These are phyloP conservation scores for Biscutella laevigata DNA, from an alignment of 441 rosid genomes.

Conservation along the genomic window DNA sequence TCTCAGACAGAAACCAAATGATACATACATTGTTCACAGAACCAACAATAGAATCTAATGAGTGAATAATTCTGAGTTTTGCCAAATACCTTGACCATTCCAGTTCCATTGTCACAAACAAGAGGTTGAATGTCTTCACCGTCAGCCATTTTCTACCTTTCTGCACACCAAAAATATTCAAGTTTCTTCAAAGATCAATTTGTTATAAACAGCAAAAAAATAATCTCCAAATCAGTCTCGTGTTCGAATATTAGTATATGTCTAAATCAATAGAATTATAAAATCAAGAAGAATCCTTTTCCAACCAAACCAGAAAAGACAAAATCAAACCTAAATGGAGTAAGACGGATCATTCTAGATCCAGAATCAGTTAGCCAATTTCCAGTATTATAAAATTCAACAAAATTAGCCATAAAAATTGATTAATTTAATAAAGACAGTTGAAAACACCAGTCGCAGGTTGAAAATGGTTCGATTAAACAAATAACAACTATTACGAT, in stretches of 20 bases:
- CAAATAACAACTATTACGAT: background rate
- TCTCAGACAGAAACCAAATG: background rate
- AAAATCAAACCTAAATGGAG: background rate
- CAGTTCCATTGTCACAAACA: conserved; percentile 54
- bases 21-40: background rate
- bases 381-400: background rate
- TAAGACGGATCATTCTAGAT: conserved; percentile 10
- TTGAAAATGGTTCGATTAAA: conserved; percentile 5
- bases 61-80: background rate
- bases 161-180: conserved; percentile 13
- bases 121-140: conserved; percentile 48
- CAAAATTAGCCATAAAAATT: background rate
- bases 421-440: background rate
- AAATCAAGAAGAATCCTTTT: background rate
- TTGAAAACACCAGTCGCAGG: conserved; percentile 18
- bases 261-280: too few species aligned
- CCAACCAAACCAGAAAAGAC: conserved; percentile 1
- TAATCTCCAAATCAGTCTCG: too few species aligned
- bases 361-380: conserved; percentile 8
- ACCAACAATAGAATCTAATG: background rate
- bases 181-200: background rate
- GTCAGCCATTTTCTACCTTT: conserved; percentile 34
- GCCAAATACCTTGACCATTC: conserved; percentile 43
- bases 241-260: too few species aligned
- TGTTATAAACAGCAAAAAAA: conserved; percentile 1